These are phyloP conservation scores for Candida sanyaensis DNA, from an alignment of 1,139 yeast species.

Conservation along the genomic window DNA sequence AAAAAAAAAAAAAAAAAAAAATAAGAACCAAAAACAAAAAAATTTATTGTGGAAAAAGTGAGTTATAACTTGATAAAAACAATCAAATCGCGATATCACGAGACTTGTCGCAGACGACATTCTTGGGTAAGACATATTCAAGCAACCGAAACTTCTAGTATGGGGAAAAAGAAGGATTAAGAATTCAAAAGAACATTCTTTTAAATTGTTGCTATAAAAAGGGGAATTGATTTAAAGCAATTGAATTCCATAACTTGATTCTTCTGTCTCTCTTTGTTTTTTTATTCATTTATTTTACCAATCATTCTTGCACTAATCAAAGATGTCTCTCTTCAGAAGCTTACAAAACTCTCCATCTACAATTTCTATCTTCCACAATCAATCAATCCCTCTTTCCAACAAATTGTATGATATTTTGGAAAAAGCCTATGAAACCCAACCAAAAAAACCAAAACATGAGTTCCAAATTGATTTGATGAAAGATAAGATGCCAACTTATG, in stretches of 20 bases:
- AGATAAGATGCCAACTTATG: conserved; percentile 46
- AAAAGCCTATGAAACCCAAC: conserved; percentile 30
- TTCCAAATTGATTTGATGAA: conserved; percentile 43
- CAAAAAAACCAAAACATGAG: conserved; percentile 15
- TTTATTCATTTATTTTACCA: neutral
- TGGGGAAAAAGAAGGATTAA: conserved; percentile 1
- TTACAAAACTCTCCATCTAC: conserved; percentile 48
- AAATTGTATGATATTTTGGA: conserved; percentile 33
- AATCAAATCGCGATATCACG: neutral
- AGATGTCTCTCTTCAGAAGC: conserved; percentile 35
- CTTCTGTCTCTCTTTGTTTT: neutral
- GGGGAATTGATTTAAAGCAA: neutral
- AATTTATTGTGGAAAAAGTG: neutral
- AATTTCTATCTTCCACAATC: conserved; percentile 44
- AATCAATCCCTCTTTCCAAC: conserved; percentile 34
- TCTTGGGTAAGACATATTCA: neutral
- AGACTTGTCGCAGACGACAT: conserved; percentile 1
- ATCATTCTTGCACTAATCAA: neutral
- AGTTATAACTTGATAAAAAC: too few relatives aligned
- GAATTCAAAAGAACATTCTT: neutral
- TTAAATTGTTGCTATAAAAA: neutral
- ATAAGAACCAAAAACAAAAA: neutral
- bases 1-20: conserved; percentile 1
- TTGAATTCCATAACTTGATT: neutral
- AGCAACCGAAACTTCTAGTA: neutral